These are phyloP conservation scores for Candida ovalis DNA, from an alignment of 805 yeast species.

Conservation along the genomic window DNA sequence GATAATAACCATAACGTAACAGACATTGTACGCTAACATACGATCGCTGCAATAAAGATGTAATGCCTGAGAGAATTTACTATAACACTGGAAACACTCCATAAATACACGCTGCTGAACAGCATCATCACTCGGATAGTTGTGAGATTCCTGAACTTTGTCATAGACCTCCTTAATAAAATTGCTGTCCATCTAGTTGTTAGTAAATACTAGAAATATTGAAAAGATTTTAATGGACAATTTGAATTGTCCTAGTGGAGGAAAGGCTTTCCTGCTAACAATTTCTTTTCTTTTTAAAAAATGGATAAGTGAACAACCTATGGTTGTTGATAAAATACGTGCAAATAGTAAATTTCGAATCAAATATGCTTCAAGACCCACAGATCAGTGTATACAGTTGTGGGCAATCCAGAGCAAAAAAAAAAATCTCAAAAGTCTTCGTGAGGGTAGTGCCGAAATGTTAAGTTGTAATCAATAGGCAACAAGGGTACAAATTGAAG, in stretches of 20 bases:
- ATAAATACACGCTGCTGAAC: constrained; percentile 37
- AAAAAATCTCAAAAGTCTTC: too few species aligned
- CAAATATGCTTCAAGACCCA: too few species aligned
- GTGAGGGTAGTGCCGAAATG: too few species aligned
- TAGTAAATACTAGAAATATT: background rate
- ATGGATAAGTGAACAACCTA: too few species aligned
- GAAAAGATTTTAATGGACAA: background rate
- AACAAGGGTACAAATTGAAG: too few species aligned
- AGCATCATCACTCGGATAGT: constrained; percentile 28
- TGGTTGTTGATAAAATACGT: too few species aligned
- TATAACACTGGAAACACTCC: constrained; percentile 32
- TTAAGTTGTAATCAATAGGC: too few species aligned
- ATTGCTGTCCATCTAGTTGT: background rate
- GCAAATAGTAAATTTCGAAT: too few species aligned
- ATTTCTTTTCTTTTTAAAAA: too few species aligned
- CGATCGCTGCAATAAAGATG: constrained; percentile 54
- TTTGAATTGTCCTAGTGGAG: too few species aligned
- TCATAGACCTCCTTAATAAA: background rate
- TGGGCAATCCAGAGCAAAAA: too few species aligned
- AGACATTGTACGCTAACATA: constrained; percentile 46
- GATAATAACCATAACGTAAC: constrained; percentile 40
- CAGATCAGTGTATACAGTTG: too few species aligned
- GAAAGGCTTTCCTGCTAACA: background rate
- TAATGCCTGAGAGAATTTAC: constrained; percentile 22
- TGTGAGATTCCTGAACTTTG: constrained; percentile 25